Base-by-base conservation (phyloP, 495 filamentous ascomycete genomes). In the Talaromyces liani region DNA sequence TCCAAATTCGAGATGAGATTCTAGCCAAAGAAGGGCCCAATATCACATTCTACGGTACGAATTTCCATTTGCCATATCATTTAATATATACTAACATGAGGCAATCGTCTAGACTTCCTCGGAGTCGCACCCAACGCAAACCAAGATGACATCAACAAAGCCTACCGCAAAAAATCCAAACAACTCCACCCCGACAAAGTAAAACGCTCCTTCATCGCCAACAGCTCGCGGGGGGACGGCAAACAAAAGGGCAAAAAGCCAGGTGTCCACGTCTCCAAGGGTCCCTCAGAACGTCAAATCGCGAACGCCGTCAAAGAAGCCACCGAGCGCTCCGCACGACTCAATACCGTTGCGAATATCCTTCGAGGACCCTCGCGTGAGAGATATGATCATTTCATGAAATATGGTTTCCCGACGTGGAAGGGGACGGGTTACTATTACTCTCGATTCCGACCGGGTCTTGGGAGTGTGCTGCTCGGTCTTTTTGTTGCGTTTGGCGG, bases 371-470 rank as follows among this genome's bases (percentile, higher is more conserved):
- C 86, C 2, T 78, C 78, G 22, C 85, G 95, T 49, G 91, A 90
- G 68, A 89, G 95, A 60, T 99, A 99, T 73, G 93, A 99, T 73
- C 86, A 97, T 73, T 99, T 99, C 79, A 79, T 99, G 61, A 82
- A 80, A 69, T 91, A 97, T 76, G 94, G 94, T 22, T 99, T 99
- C 76, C 94, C 94, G 10, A 86, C 84, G 57, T 98, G 95, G 94
- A 91, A 90, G 73, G 94, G 95, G 36, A 97, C 94, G 18, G 95
- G 93, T 60, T 99, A 98, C 81, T 98, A 97, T 81, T 99, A 98
- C 77, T 87, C 82, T 61, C 88, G 94, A 6, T 97, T 91, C 82
- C 85, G 94, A 29, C 94, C 94, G 1, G 94, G 94, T 10, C 78
- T 97, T 9, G 91, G 90, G 20, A 87, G 88, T 9, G 94, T 97